Percentiles rank a stretch among this genome's conserved stretches.
Conservation (phyloP, 1,284 basidiomycete species). For the Vanrija humicola region DNA sequence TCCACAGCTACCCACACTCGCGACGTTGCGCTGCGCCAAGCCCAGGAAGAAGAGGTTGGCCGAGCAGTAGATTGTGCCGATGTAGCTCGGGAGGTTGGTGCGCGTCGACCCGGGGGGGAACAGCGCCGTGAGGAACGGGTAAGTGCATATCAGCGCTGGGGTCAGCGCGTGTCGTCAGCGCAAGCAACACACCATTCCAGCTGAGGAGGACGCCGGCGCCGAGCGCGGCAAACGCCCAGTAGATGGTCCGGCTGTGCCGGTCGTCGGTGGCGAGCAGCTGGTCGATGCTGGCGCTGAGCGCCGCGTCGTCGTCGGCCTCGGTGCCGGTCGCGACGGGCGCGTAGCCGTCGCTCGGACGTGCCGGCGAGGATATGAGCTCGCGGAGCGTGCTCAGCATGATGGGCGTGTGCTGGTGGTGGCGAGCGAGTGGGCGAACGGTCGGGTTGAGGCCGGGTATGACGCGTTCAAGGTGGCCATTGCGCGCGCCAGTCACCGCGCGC, state of each 20-base stretch:
- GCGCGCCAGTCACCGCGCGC: no score
- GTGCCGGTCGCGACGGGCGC: background rate
- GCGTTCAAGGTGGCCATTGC: no score
- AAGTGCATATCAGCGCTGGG: conserved; percentile 45
- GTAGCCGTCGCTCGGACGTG: background rate
- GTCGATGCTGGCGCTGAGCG: background rate
- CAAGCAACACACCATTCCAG: conserved; percentile 44
- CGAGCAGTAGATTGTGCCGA: conserved; percentile 44
- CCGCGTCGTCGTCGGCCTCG: background rate
- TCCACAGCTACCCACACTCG: conserved; percentile 26
- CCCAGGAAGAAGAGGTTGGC: conserved; percentile 47
- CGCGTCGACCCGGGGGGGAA: conserved; percentile 26
- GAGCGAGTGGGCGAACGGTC: background rate
- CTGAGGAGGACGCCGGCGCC: conserved; percentile 46
- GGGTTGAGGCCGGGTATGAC: background rate
- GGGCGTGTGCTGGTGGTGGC: background rate
- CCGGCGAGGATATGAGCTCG: background rate
- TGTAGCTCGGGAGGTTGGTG: conserved; percentile 38
- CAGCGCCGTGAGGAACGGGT: conserved; percentile 39
- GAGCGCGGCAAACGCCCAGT: conserved; percentile 44
- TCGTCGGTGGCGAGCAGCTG: background rate
- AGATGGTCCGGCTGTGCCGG: conserved; percentile 16
- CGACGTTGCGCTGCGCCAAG: conserved; percentile 39
- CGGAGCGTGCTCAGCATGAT: background rate
- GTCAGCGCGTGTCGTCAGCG: background rate